Evolutionary conservation across 129 eudicot species (phyloP).

Genomic region (Saposhnikovia divaricata): DNA sequence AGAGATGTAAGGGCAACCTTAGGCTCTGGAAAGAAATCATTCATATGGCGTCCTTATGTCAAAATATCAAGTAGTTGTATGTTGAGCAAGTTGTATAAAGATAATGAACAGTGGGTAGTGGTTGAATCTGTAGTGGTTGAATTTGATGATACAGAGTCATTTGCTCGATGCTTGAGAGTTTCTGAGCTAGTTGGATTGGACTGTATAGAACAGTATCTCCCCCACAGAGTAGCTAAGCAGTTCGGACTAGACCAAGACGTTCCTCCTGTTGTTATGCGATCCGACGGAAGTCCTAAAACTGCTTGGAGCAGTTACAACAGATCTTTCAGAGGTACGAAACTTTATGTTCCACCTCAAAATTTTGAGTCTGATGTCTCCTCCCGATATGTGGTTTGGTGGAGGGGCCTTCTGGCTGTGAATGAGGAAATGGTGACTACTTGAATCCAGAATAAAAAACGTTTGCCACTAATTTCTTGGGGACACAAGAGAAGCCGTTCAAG

Average conservation of each 20-base stretch:
- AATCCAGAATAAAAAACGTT: not conserved
- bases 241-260: not conserved
- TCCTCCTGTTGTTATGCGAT: not conserved
- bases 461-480: not conserved
- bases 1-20: not conserved
- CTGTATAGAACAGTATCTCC: not conserved
- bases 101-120: not conserved
- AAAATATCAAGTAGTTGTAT: not conserved
- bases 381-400: constrained; percentile 47
- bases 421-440: not conserved
- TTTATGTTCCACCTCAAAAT: constrained; percentile 4
- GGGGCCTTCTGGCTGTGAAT: not conserved
- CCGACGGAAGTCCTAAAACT: not conserved
- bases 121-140: no score
- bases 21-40: not conserved
- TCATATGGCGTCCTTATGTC: not conserved
- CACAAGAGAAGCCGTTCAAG: not conserved
- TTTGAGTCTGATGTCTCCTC: constrained; percentile 23
- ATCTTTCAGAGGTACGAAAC: not conserved
- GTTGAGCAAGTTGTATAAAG: not conserved
- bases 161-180: not conserved
- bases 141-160: not conserved
- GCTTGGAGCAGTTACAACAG: not conserved
- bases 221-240: not conserved
- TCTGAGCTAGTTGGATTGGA: not conserved